These are phyloP conservation scores for Malbranchea zuffiana DNA, from an alignment of 2,329 filamentous ascomycete genomes.

Conservation along the genomic window DNA sequence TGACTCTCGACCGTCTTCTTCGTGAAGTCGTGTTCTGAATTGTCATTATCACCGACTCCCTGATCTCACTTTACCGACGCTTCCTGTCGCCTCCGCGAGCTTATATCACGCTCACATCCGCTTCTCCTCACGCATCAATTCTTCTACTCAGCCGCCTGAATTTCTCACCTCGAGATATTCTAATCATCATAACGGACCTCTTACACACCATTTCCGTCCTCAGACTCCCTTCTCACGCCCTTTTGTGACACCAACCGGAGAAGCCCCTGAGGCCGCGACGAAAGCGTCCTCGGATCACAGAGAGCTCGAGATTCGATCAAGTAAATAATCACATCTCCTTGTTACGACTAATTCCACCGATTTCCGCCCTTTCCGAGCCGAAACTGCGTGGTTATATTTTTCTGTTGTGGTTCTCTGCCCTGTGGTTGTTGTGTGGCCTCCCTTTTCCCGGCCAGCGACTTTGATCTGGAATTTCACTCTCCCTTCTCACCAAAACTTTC, in stretches of 20 bases:
- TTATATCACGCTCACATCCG: no score
- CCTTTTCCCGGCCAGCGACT: background rate
- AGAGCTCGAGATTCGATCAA: conserved; percentile 1
- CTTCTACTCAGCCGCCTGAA: no score
- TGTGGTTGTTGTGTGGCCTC: conserved; percentile 2
- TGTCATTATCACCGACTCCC: no score
- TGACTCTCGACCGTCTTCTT: no score
- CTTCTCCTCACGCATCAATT: no score
- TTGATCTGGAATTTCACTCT: conserved; percentile 5
- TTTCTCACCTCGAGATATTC: no score
- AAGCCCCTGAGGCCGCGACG: no score
- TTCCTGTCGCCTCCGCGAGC: no score
- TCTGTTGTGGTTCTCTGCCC: background rate
- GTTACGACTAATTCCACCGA: background rate
- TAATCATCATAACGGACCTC: conserved; percentile 2
- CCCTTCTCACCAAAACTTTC: conserved; percentile 10
- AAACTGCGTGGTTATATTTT: background rate
- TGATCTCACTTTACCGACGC: no score
- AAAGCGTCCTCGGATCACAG: background rate
- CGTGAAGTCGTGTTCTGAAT: no score
- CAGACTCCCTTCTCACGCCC: background rate
- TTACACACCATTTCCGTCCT: background rate
- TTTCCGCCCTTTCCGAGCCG: background rate
- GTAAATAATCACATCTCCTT: conserved; percentile 3
- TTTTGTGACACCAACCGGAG: background rate